phyloP scores from a whole-genome alignment of 1,284 basidiomycete genomes.

The Moesziomyces globuligerus region DNA sequence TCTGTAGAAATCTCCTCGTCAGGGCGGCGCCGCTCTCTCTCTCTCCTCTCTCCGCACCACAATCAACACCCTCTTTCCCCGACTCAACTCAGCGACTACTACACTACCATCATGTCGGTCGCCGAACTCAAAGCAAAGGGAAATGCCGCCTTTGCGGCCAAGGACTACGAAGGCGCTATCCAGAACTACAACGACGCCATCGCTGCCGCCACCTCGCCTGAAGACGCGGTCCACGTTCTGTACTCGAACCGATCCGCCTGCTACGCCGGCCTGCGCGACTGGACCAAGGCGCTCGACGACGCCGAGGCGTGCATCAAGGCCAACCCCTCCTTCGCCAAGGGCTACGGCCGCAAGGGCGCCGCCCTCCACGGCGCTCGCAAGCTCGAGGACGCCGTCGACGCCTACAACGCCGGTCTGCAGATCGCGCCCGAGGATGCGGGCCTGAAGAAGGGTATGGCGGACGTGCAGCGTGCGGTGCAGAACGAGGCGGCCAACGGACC shows the following conservation, averaged over 20 bases:
- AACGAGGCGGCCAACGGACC: conserved; percentile 68
- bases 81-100: neutral
- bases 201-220: conserved; percentile 60
- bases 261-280: conserved; percentile 83
- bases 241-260: conserved; percentile 94
- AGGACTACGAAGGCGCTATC: conserved; percentile 62
- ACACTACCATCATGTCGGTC: conserved; percentile 52
- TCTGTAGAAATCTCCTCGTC: too few species aligned
- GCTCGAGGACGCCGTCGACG: conserved; percentile 83
- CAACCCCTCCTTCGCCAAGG: conserved; percentile 87
- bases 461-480: conserved; percentile 56
- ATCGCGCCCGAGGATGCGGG: conserved; percentile 80
- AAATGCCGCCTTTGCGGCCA: conserved; percentile 66
- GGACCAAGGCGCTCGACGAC: conserved; percentile 81
- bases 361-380: conserved; percentile 86
- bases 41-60: neutral
- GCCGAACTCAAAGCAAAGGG: conserved; percentile 66
- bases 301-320: conserved; percentile 81
- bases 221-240: conserved; percentile 76
- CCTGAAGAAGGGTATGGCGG: conserved; percentile 83
- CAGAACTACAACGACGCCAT: conserved; percentile 64
- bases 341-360: conserved; percentile 90
- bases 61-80: neutral
- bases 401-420: conserved; percentile 83
- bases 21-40: neutral